Percentiles rank a stretch among this genome's conserved stretches.
Evolutionary conservation across 306 rosid genomes (phyloP).

Genomic region (Hippophae rhamnoides): DNA sequence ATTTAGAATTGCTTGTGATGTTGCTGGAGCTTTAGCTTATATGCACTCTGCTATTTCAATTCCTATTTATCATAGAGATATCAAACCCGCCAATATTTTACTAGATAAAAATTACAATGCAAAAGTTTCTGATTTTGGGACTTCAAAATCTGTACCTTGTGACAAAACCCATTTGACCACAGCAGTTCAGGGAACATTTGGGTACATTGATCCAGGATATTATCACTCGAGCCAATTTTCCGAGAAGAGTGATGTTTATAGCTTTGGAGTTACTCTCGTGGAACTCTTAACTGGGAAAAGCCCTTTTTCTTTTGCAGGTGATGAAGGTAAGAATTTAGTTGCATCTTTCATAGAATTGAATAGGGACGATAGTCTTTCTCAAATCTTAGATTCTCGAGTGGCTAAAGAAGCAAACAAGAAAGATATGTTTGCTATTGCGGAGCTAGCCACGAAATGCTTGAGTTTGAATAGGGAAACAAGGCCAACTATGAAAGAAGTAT

Average conservation of each 20-base stretch:
- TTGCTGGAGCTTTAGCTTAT: conserved; percentile 58
- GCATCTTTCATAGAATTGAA: conserved; percentile 28
- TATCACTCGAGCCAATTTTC: conserved; percentile 40
- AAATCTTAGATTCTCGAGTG: conserved; percentile 30
- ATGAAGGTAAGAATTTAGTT: conserved; percentile 28
- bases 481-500: conserved; percentile 47
- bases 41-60: conserved; percentile 54
- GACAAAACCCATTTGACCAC: conserved; percentile 58
- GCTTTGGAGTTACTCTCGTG: conserved; percentile 51
- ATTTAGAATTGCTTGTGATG: conserved; percentile 44
- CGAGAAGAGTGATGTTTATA: conserved; percentile 27
- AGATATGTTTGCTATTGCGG: conserved; percentile 21
- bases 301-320: conserved; percentile 23
- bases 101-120: conserved; percentile 30
- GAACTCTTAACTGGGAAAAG: conserved; percentile 37
- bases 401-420: conserved; percentile 23
- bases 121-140: conserved; percentile 34
- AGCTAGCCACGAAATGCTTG: conserved; percentile 40
- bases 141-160: conserved; percentile 44
- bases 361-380: conserved; percentile 16
- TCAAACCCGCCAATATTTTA: conserved; percentile 51
- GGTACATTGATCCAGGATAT: conserved; percentile 56
- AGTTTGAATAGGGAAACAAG: conserved; percentile 36
- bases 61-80: conserved; percentile 56
- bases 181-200: conserved; percentile 43